Evolutionary conservation across 768 basidiomycete species (phyloP), one percentile per base, ranked within the genome.

Genomic region (Royoungia palumana): DNA sequence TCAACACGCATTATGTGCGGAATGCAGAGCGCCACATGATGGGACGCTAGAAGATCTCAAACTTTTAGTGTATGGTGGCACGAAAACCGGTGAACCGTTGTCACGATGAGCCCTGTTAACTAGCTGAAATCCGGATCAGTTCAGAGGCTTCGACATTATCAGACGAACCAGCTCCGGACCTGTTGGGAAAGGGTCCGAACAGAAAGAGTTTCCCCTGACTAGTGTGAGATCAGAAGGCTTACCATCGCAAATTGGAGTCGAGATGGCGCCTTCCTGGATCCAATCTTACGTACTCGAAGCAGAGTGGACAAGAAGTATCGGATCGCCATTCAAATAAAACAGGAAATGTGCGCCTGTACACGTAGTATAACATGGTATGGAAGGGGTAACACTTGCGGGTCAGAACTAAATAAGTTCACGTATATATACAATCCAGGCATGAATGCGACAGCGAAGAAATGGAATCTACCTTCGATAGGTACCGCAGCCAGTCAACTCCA

Each of bases 81-180:
- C 24, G 74, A 49, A 81, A 81, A 57, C 78, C 73, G 24, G 74
- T 64, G 54, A 72, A 78, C 40, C 35, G 21, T 20, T 25, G 28
- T 28, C 28, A 28, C 22, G 38, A 36, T 44, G 34, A 12, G 28
- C 28, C 28, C 28, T 28, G 13, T 28, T 32, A 32, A 32, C 2
- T 32, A 14, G 32, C 14, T 28, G 14, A 14, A 32, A 16, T 16
- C 32, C 32, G 32, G 16, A 32, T 32, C 32, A 32, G 14, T 16
- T 32, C 32, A 14, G 32, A 32, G 6, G 32, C 16, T 32, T 28
- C 28, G 13, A 28, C 28, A 28, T 28, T 12, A 12, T 28, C 14
- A 2, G 32, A 32, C 32, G 32, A 16, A 14, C 32, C 32, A 6
- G 32, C 32, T 32, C 14, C 32, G 32, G 32, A 32, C 9, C 14